Conservation (phyloP, 2,329 filamentous ascomycete genomes). For the Colletotrichum lentis region DNA sequence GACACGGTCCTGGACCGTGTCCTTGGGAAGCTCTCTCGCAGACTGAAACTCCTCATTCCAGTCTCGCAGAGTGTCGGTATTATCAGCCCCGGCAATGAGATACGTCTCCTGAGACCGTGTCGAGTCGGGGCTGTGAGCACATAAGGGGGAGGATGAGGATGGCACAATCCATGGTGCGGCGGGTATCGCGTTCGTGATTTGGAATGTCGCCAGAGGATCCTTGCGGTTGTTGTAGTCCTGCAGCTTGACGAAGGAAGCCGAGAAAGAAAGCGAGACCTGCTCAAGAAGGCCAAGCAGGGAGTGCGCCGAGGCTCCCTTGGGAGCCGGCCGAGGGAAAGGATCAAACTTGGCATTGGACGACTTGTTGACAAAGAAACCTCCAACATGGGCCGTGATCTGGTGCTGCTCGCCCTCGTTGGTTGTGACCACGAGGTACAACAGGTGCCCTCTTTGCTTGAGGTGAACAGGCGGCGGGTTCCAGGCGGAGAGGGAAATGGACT, state of each 20-base stretch:
- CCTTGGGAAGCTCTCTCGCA: conserved; percentile 90
- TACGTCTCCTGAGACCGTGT: conserved; percentile 93
- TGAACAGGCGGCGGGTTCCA: conserved; percentile 98
- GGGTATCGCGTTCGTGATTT: conserved; percentile 93
- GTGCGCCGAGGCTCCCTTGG: conserved; percentile 82
- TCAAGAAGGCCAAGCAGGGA: conserved; percentile 84
- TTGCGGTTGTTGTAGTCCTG: conserved; percentile 85
- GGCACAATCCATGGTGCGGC: conserved; percentile 92
- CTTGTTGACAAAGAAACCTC: conserved; percentile 97
- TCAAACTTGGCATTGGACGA: conserved; percentile 96
- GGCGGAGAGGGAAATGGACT: conserved; percentile 84
- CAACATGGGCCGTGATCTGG: conserved; percentile 91
- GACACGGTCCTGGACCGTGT: conserved; percentile 92
- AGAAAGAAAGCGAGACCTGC: conserved; percentile 84
- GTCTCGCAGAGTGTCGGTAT: conserved; percentile 91
- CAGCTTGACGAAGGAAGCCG: conserved; percentile 75
- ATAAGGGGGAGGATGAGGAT: conserved; percentile 68
- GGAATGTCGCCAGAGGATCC: conserved; percentile 91
- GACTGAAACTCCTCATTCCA: conserved; percentile 99
- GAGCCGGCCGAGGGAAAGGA: conserved; percentile 78
- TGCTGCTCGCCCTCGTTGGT: conserved; percentile 95
- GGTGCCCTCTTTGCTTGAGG: conserved; percentile 87
- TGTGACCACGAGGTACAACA: conserved; percentile 87
- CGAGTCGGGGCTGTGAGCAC: conserved; percentile 80
- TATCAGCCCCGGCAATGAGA: conserved; percentile 88